phyloP scores from a whole-genome alignment of 352 stramenopile genomes.

The Phytophthora cactorum region DNA sequence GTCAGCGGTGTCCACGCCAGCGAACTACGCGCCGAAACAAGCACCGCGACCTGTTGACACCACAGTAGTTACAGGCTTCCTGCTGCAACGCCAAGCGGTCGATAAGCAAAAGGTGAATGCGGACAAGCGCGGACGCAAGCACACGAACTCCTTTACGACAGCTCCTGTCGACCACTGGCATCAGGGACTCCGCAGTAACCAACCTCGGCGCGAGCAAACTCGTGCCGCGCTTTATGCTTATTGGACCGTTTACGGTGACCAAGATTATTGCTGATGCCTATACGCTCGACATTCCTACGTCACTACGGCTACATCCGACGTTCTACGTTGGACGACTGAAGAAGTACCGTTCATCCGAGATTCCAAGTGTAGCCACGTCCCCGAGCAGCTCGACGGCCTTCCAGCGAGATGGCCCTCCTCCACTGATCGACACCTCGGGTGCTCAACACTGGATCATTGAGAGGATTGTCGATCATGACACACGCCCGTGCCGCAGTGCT shows the following conservation, averaged over 20 bases:
- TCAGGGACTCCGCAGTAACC: no score
- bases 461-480: background rate
- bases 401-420: no score
- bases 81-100: slow-evolving; percentile 1
- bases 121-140: no score
- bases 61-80: background rate
- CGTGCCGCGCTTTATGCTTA: no score
- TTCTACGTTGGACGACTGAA: background rate
- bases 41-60: background rate
- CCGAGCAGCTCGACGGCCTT: no score
- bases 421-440: no score
- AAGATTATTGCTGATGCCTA: no score
- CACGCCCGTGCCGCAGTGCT: no score
- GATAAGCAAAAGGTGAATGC: slow-evolving; percentile 21
- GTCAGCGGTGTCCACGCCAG: background rate
- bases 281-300: background rate
- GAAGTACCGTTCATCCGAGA: background rate
- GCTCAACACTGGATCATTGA: background rate
- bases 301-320: background rate
- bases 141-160: no score
- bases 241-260: background rate
- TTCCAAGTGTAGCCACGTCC: no score
- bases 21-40: background rate
- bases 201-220: no score
- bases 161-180: no score